Conservation (phyloP, 139 green algal genomes). For the Closterium sp. region DNA sequence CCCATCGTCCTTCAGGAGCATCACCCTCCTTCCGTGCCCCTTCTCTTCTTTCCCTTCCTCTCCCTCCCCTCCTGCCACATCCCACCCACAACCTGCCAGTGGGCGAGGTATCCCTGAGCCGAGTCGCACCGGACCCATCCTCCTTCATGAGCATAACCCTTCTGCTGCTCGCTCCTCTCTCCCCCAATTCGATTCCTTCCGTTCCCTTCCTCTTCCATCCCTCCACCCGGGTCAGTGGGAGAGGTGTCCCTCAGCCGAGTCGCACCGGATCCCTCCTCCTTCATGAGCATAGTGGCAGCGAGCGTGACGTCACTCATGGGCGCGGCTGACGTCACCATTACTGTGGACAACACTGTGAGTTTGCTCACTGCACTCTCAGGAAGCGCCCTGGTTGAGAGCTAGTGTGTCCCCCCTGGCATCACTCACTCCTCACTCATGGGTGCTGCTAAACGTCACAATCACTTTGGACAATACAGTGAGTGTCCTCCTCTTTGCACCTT, state of each 20-base stretch:
- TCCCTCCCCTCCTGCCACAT: too few relatives aligned
- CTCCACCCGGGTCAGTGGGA: neutral
- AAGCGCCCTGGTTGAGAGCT: neutral
- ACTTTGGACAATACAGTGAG: neutral
- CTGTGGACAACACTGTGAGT: neutral
- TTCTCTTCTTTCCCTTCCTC: too few relatives aligned
- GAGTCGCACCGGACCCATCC: too few relatives aligned
- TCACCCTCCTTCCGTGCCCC: too few relatives aligned
- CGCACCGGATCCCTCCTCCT: neutral
- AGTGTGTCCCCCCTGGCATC: too few relatives aligned
- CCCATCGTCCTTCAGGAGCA: too few relatives aligned
- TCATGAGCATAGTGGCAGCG: neutral
- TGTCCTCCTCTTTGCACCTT: too few relatives aligned
- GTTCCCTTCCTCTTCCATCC: neutral
- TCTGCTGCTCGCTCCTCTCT: too few relatives aligned
- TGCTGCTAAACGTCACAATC: neutral
- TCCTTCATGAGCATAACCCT: too few relatives aligned
- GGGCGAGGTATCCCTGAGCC: too few relatives aligned
- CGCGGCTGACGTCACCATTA: neutral
- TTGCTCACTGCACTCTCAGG: neutral
- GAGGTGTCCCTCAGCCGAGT: neutral
- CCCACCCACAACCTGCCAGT: too few relatives aligned
- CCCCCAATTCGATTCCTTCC: too few relatives aligned
- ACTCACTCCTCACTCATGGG: neutral
- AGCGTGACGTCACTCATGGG: neutral